These are phyloP conservation scores for Sordariomycetes sp. DNA, from an alignment of 2,329 filamentous ascomycete species.

Conservation along the genomic window DNA sequence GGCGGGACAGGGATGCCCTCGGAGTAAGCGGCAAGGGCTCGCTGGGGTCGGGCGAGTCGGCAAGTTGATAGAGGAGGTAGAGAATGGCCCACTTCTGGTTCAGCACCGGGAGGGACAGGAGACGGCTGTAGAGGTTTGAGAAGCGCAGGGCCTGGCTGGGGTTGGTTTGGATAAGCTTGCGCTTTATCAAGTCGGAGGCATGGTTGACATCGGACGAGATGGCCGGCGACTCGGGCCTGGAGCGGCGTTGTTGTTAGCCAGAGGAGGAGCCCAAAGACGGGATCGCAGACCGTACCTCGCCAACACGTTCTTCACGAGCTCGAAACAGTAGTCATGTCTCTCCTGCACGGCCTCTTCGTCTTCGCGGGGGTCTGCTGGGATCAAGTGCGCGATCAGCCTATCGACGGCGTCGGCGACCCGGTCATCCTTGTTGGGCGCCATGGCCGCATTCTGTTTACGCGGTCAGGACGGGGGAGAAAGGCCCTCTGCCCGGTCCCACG, in stretches of 20 bases:
- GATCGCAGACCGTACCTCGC: conserved; percentile 27
- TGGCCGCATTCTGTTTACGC: conserved; percentile 34
- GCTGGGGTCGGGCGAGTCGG: conserved; percentile 52
- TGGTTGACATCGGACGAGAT: conserved; percentile 72
- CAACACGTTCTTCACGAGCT: conserved; percentile 38
- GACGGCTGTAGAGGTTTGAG: conserved; percentile 79
- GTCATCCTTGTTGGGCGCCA: conserved; percentile 40
- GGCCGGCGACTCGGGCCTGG: conserved; percentile 38
- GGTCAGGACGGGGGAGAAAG: background rate
- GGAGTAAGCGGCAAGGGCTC: conserved; percentile 37
- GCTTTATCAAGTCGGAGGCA: conserved; percentile 85
- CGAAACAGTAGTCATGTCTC: conserved; percentile 53
- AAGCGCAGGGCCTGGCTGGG: conserved; percentile 72
- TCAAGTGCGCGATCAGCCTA: conserved; percentile 64
- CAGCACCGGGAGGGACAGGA: conserved; percentile 83
- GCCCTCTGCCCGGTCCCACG: background rate
- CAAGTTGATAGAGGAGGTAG: conserved; percentile 77
- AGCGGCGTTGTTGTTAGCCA: background rate
- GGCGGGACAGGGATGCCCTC: conserved; percentile 13
- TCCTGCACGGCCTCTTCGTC: conserved; percentile 58
- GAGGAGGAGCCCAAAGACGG: background rate
- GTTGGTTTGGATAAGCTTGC: conserved; percentile 71
- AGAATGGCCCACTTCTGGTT: conserved; percentile 96
- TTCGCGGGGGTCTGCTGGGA: conserved; percentile 55
- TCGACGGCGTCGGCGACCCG: conserved; percentile 73